Conservation (phyloP, 345 rosid genomes). For the Arabis alpina region DNA sequence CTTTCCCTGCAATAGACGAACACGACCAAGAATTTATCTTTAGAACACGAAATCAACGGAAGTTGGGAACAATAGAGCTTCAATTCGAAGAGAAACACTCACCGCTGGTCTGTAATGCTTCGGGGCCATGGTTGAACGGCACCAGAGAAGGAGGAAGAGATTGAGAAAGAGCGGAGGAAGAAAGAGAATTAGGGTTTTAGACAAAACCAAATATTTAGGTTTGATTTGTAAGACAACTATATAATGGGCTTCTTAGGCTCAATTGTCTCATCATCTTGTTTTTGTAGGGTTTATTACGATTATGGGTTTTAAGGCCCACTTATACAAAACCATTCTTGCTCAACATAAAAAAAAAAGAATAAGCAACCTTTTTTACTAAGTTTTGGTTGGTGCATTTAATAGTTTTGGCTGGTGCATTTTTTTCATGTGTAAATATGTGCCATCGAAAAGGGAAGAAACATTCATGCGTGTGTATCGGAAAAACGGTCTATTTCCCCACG, state of each 20-base stretch:
- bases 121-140: conserved; percentile 55
- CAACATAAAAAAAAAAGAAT: no score
- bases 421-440: background rate
- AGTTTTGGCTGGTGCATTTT: background rate
- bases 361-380: background rate
- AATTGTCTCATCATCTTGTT: background rate
- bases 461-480: no score
- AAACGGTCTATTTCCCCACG: no score
- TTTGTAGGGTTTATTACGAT: background rate
- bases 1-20: conserved; percentile 67
- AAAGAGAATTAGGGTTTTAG: conserved; percentile 49
- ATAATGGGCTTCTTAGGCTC: conserved; percentile 25
- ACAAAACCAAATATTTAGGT: background rate
- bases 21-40: background rate
- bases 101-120: conserved; percentile 93
- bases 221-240: background rate
- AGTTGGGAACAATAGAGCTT: background rate
- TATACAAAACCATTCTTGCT: no score
- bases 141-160: conserved; percentile 15
- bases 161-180: background rate
- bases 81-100: conserved; percentile 35
- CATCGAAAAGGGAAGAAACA: no score
- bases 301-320: conserved; percentile 18
- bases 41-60: background rate
- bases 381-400: background rate